Base-by-base conservation (phyloP, 768 basidiomycete species). In the Phylloporus arenicola region DNA sequence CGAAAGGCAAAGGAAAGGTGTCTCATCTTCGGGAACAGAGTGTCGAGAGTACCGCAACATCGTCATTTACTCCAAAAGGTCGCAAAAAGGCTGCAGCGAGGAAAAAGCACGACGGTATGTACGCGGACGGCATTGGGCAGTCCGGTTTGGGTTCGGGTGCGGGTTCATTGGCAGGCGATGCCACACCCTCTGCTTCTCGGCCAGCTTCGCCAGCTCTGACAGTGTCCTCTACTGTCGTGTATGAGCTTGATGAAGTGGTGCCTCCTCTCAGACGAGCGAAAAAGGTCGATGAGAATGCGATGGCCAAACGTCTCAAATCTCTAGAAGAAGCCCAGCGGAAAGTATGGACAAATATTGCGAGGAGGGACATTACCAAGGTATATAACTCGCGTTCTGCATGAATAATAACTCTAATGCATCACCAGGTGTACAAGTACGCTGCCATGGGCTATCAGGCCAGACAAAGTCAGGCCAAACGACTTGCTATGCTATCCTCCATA, bases 311-410 rank as follows among this genome's bases (percentile, higher is more conserved):
- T 35, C 74, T 91, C 51, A 84, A 83, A 65, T 75, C 81, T 6
- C 64, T 92, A 27, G 91, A 92, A 63, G 92, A 92, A 57, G 75
- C 86, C 0, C 92, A 93, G 70, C 77, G 80, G 51, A 92, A 91
- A 69, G 85, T 92, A 9, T 95, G 92, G 92, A 84, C 83, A 19
- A 89, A 84, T 58, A 92, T 95, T 43, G 92, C 90, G 1, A 76
- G 81, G 55, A 76, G 82, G 57, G 92, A 94, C 58, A 81, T 94
- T 42, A 83, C 84, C 25, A 93, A 89, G 77, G 92, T 87, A 57
- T 37, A 25, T 31, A 11, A 14, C 17, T 29, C 10, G 38, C 14
- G 30, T 33, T 17, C 11, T 44, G 29, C 35, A 13, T 19, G 30
- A 34, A 14, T 24, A 22, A 56, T 16, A 17, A 54, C 53, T 43